Percentiles rank a stretch among this genome's conserved stretches.
phyloP scores from a whole-genome alignment of 2,329 filamentous ascomycete species.

The Calonectria pteridis region DNA sequence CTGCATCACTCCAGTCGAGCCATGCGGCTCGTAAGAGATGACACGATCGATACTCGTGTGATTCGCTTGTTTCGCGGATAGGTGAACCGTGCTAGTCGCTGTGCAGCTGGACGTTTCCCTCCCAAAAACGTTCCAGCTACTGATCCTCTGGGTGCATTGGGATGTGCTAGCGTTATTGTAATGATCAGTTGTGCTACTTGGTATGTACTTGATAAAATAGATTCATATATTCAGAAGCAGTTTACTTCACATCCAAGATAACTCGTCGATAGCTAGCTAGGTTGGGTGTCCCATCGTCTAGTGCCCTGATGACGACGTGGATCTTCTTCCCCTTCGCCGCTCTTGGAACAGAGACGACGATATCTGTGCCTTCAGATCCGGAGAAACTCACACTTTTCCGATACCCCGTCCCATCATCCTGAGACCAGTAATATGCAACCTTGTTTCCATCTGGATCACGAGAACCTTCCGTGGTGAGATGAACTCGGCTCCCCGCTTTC shows the following conservation, averaged over 20 bases:
- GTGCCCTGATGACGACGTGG: not conserved
- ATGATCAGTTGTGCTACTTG: not conserved
- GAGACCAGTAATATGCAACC: not conserved
- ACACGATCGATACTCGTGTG: too few relatives aligned
- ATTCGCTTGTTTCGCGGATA: too few relatives aligned
- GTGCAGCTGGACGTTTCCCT: too few relatives aligned
- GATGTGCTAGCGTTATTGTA: not conserved
- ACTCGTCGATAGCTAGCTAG: not conserved
- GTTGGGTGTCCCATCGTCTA: not conserved
- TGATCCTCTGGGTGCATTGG: too few relatives aligned
- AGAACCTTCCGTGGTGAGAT: not conserved
- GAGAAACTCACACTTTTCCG: not conserved
- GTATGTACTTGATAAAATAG: not conserved
- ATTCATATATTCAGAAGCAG: too few relatives aligned
- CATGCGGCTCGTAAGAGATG: too few relatives aligned
- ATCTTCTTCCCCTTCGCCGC: not conserved
- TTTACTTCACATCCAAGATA: not conserved
- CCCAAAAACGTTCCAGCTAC: too few relatives aligned
- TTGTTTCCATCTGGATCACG: not conserved
- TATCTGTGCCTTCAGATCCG: not conserved
- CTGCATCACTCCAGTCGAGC: too few relatives aligned
- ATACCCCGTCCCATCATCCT: not conserved
- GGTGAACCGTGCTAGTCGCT: too few relatives aligned
- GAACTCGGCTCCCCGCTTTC: not conserved
- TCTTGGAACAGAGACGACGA: not conserved